Evolutionary conservation across 257 asterid genomes (phyloP).

Genomic region (Coffea canephora): DNA sequence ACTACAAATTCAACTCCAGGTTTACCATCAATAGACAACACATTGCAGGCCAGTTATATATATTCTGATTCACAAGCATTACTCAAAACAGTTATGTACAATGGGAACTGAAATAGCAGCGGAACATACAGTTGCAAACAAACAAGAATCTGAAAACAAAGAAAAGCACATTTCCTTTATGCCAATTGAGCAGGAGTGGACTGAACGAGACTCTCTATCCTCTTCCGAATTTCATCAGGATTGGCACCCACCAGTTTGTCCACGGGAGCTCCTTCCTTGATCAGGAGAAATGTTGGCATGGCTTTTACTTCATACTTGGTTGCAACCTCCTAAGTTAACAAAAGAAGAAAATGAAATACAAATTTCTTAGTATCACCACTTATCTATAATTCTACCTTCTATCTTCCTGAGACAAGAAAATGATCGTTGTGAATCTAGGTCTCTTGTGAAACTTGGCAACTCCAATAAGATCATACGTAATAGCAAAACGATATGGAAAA

Average conservation of each 20-base stretch:
- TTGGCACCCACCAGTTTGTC: constrained; percentile 39
- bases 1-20: background rate
- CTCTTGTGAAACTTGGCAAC: background rate
- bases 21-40: background rate
- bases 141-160: background rate
- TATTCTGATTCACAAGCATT: background rate
- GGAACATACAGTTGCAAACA: background rate
- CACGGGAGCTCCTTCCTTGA: constrained; percentile 31
- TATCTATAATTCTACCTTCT: background rate
- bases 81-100: background rate
- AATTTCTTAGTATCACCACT: background rate
- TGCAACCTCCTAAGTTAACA: constrained; percentile 29
- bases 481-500: background rate
- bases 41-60: background rate
- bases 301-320: constrained; percentile 29
- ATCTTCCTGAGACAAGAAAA: background rate
- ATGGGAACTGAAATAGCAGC: background rate
- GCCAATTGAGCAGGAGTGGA: background rate
- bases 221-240: constrained; percentile 28
- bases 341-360: background rate
- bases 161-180: background rate
- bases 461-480: background rate
- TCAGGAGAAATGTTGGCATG: constrained; percentile 37
- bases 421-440: too few species aligned
- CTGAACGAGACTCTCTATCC: constrained; percentile 20